A percentile compares a stretch with the other conserved stretches of the same genome.
These are phyloP conservation scores for Hordeum pubiflorum DNA, from an alignment of 202 grass and related monocot genomes.

Conservation along the genomic window DNA sequence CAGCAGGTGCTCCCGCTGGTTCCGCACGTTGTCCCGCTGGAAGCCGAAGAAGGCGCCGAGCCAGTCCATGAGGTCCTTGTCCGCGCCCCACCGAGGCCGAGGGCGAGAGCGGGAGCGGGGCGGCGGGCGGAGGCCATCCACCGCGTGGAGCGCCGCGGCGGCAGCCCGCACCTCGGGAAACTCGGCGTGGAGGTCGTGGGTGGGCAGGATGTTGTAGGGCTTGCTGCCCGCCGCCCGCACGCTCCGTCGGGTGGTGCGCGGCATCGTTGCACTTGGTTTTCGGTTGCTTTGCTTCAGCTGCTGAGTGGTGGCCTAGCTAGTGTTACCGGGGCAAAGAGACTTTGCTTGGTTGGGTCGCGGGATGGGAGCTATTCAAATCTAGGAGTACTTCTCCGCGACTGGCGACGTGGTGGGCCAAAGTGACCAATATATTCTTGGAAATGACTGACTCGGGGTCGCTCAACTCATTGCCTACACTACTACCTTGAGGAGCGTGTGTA, in stretches of 20 bases:
- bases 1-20: slow-evolving; percentile 93
- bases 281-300: slow-evolving; percentile 27
- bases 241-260: slow-evolving; percentile 13
- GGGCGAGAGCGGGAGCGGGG: no score
- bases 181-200: slow-evolving; percentile 72
- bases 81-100: slow-evolving; percentile 26
- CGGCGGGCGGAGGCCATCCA: slow-evolving; percentile 63
- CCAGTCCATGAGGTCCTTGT: slow-evolving; percentile 85
- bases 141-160: slow-evolving; percentile 47
- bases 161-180: slow-evolving; percentile 86
- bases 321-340: no score
- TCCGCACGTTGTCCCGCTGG: slow-evolving; percentile 86
- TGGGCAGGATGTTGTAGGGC: slow-evolving; percentile 88
- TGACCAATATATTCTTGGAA: no score
- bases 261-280: slow-evolving; percentile 29
- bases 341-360: no score
- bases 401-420: no score
- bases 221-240: slow-evolving; percentile 14
- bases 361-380: no score
- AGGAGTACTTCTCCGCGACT: no score
- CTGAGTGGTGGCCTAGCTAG: no score
- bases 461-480: no score
- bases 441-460: no score
- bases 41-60: slow-evolving; percentile 86
- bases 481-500: no score